Evolutionary conservation across 2,329 filamentous ascomycete genomes (phyloP).

Genomic region (Penicillium sp.): DNA sequence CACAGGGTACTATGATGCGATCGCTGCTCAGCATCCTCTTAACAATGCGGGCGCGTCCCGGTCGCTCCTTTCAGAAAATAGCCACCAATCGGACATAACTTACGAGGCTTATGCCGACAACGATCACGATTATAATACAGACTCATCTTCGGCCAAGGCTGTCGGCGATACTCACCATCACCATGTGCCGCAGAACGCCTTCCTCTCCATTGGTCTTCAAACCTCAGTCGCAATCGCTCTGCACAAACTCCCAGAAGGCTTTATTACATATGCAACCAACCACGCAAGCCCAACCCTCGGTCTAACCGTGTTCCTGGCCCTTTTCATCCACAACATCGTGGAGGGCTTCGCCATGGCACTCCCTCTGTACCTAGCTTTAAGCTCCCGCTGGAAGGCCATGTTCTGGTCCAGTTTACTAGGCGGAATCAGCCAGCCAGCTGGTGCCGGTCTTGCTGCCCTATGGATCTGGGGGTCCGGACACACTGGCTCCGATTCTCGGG

Average conservation of each 20-base stretch:
- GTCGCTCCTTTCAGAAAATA: conserved; percentile 1
- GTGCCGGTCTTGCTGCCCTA: conserved; percentile 73
- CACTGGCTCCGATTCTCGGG: conserved; percentile 28
- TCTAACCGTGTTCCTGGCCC: conserved; percentile 85
- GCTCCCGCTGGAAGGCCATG: conserved; percentile 75
- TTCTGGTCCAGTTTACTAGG: conserved; percentile 77
- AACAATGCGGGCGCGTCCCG: conserved; percentile 7
- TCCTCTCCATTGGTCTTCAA: conserved; percentile 90
- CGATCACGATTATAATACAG: conserved; percentile 13
- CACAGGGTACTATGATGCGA: conserved; percentile 14
- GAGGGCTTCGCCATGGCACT: conserved; percentile 94
- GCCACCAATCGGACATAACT: background rate
- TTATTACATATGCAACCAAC: conserved; percentile 93
- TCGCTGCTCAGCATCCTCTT: conserved; percentile 8
- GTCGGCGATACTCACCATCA: conserved; percentile 66
- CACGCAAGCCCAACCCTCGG: conserved; percentile 87
- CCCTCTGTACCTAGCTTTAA: conserved; percentile 84
- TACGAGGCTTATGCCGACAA: conserved; percentile 1
- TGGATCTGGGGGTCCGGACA: conserved; percentile 72
- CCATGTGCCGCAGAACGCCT: conserved; percentile 90
- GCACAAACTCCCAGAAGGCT: conserved; percentile 86
- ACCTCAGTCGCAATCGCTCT: conserved; percentile 91
- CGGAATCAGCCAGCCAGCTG: conserved; percentile 79
- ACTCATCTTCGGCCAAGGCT: conserved; percentile 9
- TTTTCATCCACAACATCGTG: conserved; percentile 97